Evolutionary conservation across 1,284 basidiomycete species (phyloP), one percentile per base, ranked within the genome.

Genomic region (Hymenochaete sp.): DNA sequence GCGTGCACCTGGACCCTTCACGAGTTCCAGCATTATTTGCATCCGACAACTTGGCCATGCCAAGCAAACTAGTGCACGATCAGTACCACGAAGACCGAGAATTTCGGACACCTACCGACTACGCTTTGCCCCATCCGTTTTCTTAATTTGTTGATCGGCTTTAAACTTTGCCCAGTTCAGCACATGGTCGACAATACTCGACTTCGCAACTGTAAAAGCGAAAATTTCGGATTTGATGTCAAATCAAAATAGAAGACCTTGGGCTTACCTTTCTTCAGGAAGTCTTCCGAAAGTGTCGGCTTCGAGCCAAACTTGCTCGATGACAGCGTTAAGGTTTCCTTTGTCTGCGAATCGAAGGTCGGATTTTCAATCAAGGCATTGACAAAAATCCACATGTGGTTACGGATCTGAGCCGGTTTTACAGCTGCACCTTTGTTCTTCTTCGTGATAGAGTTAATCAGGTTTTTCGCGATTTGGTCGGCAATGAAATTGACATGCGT

Each of bases 311-410:
- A 99, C 60, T 96, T 95, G 39, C 81, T 85, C 31, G 82, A 70
- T 19, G 86, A 83, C 38, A 98, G 70, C 1, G 93, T 98, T 55
- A 98, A 67, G 6, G 84, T 90, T 65, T 99, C 96, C 70, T 99
- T 99, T 38, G 96, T 98, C 66, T 99, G 96, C 68, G 92, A 93
- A 72, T 99, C 95, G 65, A 99, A 99, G 1, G 93, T 91, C 7
- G 96, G 95, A 61, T 99, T 99, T 67, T 97, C 93, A 53, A 98
- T 87, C 52, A 97, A 72, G 18, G 90, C 82, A 59, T 98, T 98
- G 62, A 99, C 86, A 60, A 98, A 99, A 50, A 99, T 77, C 92
- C 92, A 96, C 78, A 98, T 92, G 61, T 99, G 93, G 60, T 88
- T 93, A 70, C 91, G 95, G 67, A 98, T 84, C 66, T 97, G 92